These are phyloP conservation scores for Halophytophthora polymorphica DNA, from an alignment of 352 stramenopile genomes.

Conservation along the genomic window DNA sequence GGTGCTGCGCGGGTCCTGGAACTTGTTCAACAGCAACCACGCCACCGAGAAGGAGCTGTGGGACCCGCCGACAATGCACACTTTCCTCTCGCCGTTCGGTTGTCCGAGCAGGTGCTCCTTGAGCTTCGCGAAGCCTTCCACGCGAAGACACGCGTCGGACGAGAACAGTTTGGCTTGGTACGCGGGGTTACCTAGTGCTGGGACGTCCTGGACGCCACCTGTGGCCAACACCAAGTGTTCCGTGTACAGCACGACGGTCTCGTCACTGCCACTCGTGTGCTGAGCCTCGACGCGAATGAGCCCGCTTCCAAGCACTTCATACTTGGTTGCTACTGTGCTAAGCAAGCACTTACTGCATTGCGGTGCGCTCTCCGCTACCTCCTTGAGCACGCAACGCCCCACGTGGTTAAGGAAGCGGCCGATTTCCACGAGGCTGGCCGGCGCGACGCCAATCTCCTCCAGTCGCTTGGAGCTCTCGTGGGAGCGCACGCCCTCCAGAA, in stretches of 20 bases:
- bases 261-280: conserved; percentile 11
- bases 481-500: conserved; percentile 50
- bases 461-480: conserved; percentile 57
- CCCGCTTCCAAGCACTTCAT: conserved; percentile 44
- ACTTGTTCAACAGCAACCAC: conserved; percentile 76
- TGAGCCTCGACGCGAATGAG: conserved; percentile 48
- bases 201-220: conserved; percentile 55
- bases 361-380: conserved; percentile 34
- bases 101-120: conserved; percentile 34
- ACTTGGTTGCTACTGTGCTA: conserved; percentile 43
- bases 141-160: conserved; percentile 59
- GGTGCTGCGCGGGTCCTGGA: conserved; percentile 20
- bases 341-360: conserved; percentile 47
- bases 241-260: conserved; percentile 38
- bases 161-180: conserved; percentile 61
- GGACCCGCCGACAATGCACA: conserved; percentile 80
- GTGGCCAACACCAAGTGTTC: conserved; percentile 70
- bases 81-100: conserved; percentile 40
- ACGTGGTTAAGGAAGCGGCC: conserved; percentile 64
- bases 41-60: conserved; percentile 85
- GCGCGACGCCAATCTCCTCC: conserved; percentile 46
- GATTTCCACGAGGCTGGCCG: conserved; percentile 55
- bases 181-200: conserved; percentile 29
- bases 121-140: conserved; percentile 56
- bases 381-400: conserved; percentile 37